These are phyloP conservation scores for Lodderomyces jiufengensis DNA, from an alignment of 1,139 yeast species.

Conservation along the genomic window DNA sequence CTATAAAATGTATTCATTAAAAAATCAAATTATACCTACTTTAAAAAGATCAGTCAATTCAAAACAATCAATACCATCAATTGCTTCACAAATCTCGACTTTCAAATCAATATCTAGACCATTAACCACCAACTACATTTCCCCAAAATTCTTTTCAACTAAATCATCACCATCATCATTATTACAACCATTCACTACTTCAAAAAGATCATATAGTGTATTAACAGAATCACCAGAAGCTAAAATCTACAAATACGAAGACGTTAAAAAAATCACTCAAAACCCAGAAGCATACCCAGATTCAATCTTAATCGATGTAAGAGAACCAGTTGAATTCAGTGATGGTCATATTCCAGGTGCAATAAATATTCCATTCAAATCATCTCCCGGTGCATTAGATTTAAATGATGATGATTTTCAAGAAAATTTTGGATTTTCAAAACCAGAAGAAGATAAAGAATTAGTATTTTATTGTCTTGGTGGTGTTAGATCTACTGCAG, in stretches of 20 bases:
- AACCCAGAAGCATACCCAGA: constrained; percentile 36
- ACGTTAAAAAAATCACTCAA: constrained; percentile 46
- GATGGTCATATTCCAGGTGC: constrained; percentile 79
- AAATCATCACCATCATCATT: constrained; percentile 2
- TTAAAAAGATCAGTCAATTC: neutral
- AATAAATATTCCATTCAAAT: constrained; percentile 82
- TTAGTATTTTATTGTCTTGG: constrained; percentile 89
- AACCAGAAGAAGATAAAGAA: constrained; percentile 70
- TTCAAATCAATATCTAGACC: constrained; percentile 6
- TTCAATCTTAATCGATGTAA: constrained; percentile 72
- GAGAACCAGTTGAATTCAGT: constrained; percentile 82
- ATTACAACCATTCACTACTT: constrained; percentile 2
- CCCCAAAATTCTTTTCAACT: neutral
- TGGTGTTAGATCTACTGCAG: constrained; percentile 87
- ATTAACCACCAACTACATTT: constrained; percentile 1
- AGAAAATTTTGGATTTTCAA: constrained; percentile 76
- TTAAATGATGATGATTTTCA: constrained; percentile 74
- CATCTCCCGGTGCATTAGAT: constrained; percentile 92
- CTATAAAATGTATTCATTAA: no score
- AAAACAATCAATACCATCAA: neutral
- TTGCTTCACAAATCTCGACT: no score
- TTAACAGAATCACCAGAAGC: constrained; percentile 41
- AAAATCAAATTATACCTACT: constrained; percentile 1
- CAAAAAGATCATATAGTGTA: constrained; percentile 24
- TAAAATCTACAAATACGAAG: constrained; percentile 52